Evolutionary conservation across 257 asterid species (phyloP).

Genomic region (Pogostemon cablin): DNA sequence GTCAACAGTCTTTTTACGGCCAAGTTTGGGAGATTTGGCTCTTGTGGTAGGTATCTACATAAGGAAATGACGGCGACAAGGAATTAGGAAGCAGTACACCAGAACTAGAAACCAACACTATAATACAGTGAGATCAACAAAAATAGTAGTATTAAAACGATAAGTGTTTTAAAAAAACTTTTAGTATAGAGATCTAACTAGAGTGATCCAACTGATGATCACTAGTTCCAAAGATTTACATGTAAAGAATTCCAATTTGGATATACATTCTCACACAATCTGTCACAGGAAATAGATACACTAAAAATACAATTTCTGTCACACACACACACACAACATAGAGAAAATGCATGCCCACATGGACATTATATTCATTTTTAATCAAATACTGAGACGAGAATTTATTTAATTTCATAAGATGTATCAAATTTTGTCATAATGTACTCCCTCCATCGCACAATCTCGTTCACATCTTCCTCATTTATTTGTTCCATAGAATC

Average conservation of each 20-base stretch:
- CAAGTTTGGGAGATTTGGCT: constrained; percentile 93
- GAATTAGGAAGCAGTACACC: background rate
- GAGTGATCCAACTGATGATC: background rate
- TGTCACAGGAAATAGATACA: background rate
- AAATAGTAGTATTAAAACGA: background rate
- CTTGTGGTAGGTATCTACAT: constrained; percentile 83
- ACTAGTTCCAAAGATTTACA: background rate
- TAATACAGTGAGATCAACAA: background rate
- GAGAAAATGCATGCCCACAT: background rate
- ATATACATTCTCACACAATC: background rate
- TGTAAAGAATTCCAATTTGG: background rate
- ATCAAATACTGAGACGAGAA: background rate
- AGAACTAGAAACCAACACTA: background rate
- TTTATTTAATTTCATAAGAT: too few species aligned
- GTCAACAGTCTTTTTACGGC: constrained; percentile 63
- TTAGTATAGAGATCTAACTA: background rate
- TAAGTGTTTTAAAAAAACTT: too few species aligned
- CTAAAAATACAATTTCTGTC: background rate
- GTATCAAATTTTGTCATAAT: too few species aligned
- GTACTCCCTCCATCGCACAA: too few species aligned
- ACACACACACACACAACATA: background rate
- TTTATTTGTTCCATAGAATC: too few species aligned
- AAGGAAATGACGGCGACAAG: background rate
- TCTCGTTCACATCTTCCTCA: too few species aligned
- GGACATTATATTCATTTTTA: background rate